Evolutionary conservation across 2,329 filamentous ascomycete genomes (phyloP).

Genomic region (Colletotrichum spaethianum): DNA sequence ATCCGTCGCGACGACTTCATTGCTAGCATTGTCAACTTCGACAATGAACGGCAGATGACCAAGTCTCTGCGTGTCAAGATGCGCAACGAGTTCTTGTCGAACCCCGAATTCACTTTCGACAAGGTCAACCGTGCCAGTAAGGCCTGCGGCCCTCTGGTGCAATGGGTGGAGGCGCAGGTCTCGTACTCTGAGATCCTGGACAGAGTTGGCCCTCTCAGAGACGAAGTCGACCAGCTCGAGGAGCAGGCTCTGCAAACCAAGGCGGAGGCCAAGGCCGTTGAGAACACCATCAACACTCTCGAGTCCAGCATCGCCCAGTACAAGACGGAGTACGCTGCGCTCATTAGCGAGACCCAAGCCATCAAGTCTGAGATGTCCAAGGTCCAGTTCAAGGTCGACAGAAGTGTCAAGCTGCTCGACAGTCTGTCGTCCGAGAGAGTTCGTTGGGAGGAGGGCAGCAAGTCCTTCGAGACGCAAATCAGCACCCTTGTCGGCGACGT

Average conservation of each 20-base stretch:
- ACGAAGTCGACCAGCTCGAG: constrained; percentile 90
- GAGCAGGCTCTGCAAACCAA: constrained; percentile 92
- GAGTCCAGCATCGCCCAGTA: constrained; percentile 94
- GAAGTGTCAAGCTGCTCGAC: constrained; percentile 93
- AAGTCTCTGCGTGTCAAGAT: constrained; percentile 85
- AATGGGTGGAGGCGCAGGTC: constrained; percentile 97
- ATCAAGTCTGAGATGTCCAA: constrained; percentile 98
- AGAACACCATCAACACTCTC: constrained; percentile 86
- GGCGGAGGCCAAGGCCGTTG: constrained; percentile 91
- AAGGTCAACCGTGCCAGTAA: constrained; percentile 96
- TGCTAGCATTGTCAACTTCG: constrained; percentile 95
- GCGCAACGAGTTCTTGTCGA: constrained; percentile 91
- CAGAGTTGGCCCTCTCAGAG: constrained; percentile 90
- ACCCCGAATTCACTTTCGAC: constrained; percentile 96
- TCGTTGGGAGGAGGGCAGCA: constrained; percentile 97
- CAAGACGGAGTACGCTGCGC: constrained; percentile 94
- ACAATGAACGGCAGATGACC: constrained; percentile 97
- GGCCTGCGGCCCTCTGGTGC: constrained; percentile 95
- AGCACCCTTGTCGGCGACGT: constrained; percentile 96
- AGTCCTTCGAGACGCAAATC: constrained; percentile 98
- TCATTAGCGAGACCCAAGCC: constrained; percentile 96
- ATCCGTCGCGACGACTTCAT: constrained; percentile 97
- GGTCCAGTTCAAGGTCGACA: constrained; percentile 97
- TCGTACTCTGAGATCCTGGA: constrained; percentile 98
- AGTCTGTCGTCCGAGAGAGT: constrained; percentile 93